phyloP scores from a whole-genome alignment of 129 eudicot genomes.

The Logfia minima region DNA sequence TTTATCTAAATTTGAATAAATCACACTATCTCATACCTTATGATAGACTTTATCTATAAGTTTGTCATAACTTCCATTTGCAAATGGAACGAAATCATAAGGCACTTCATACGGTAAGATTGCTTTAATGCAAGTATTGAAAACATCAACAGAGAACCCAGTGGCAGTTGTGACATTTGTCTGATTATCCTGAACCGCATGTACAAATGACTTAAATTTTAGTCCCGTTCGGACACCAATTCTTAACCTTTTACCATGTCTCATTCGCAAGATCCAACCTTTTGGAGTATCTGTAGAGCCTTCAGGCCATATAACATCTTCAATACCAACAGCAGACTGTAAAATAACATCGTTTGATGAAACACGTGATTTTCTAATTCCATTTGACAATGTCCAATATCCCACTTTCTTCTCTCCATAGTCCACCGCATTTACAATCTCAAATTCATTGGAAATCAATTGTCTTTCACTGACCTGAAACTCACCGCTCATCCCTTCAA shows the following conservation, averaged over 20 bases:
- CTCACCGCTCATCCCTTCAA: constrained; percentile 57
- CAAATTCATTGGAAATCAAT: constrained; percentile 23
- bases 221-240: constrained; percentile 32
- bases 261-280: constrained; percentile 28
- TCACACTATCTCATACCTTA: constrained; percentile 25
- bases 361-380: constrained; percentile 19
- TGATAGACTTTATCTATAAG: constrained; percentile 37
- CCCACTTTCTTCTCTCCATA: constrained; percentile 49
- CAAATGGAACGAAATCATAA: constrained; percentile 31
- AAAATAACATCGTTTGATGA: background rate
- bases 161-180: constrained; percentile 27
- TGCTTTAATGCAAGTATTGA: constrained; percentile 29
- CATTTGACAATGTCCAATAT: constrained; percentile 45
- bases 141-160: constrained; percentile 50
- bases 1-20: background rate
- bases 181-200: constrained; percentile 16
- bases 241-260: constrained; percentile 28
- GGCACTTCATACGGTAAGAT: constrained; percentile 36
- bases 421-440: constrained; percentile 47
- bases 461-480: constrained; percentile 37
- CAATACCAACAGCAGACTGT: background rate
- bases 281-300: constrained; percentile 22
- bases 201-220: constrained; percentile 31
- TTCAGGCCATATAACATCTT: constrained; percentile 45
- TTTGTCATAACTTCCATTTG: constrained; percentile 33